Evolutionary conservation across 306 rosid genomes (phyloP).

Genomic region (Dryas alaskensis): DNA sequence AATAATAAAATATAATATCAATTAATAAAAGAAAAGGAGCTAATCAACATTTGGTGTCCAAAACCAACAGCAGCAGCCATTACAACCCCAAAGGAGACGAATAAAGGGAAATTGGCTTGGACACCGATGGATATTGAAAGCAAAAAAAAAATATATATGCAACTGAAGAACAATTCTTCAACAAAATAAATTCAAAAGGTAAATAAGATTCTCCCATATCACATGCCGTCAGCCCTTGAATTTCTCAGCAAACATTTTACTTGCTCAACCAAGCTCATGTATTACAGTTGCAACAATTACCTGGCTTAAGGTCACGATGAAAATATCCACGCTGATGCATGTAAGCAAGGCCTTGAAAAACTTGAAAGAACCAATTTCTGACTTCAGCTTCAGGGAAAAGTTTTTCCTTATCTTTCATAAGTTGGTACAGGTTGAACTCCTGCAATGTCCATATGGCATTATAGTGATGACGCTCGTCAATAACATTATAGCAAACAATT

Average conservation of each 20-base stretch:
- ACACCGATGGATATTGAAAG: too few species aligned
- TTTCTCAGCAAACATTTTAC: neutral
- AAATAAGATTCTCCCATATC: neutral
- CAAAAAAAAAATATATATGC: too few species aligned
- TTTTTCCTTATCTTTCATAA: constrained; percentile 82
- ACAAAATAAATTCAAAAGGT: neutral
- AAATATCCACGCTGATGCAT: constrained; percentile 99
- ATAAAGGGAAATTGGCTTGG: too few species aligned
- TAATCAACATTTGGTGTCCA: too few species aligned
- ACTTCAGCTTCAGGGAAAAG: constrained; percentile 79
- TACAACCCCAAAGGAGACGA: too few species aligned
- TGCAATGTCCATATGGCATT: constrained; percentile 17
- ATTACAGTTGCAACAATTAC: constrained; percentile 34
- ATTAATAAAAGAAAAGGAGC: neutral
- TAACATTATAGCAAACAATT: neutral
- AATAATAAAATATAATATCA: neutral
- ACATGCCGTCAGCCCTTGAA: neutral
- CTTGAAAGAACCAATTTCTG: constrained; percentile 96
- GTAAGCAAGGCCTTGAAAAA: constrained; percentile 94
- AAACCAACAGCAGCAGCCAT: too few species aligned
- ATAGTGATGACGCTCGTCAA: neutral
- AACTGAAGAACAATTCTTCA: neutral
- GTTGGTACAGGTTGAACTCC: constrained; percentile 95
- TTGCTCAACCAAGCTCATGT: constrained; percentile 9
- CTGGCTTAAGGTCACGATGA: constrained; percentile 98